phyloP scores from a whole-genome alignment of 2,329 filamentous ascomycete genomes.

The Fusarium kyushuense region DNA sequence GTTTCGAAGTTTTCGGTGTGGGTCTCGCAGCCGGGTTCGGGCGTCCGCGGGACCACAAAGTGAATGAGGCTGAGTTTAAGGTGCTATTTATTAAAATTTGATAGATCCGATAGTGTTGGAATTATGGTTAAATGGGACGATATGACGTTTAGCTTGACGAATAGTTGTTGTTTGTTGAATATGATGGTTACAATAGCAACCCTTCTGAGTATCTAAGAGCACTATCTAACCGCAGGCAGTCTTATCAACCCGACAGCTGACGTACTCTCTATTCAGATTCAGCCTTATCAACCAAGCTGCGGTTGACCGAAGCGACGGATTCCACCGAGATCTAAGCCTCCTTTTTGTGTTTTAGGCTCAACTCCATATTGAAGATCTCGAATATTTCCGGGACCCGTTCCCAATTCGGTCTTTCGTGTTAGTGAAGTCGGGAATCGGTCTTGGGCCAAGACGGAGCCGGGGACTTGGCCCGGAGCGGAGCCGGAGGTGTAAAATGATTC shows the following conservation, averaged over 20 bases:
- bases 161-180: neutral
- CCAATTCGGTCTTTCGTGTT: neutral
- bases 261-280: neutral
- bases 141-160: neutral
- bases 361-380: neutral
- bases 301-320: neutral
- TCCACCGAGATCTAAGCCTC: neutral
- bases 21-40: conserved; percentile 15
- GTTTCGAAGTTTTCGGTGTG: conserved; percentile 5
- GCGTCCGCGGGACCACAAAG: conserved; percentile 7
- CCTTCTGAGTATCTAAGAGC: neutral
- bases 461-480: neutral
- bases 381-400: neutral
- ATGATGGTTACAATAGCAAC: neutral
- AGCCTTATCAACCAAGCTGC: neutral
- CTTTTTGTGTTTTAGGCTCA: neutral
- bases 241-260: no score
- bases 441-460: conserved; percentile 1
- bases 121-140: neutral
- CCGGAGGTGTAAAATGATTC: neutral
- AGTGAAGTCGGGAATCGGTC: neutral
- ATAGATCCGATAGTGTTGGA: neutral
- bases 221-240: no score
- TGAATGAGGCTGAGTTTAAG: conserved; percentile 7
- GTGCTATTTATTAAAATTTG: neutral